phyloP scores from a whole-genome alignment of 768 basidiomycete genomes.

The Xerocomellus chrysenteron region DNA sequence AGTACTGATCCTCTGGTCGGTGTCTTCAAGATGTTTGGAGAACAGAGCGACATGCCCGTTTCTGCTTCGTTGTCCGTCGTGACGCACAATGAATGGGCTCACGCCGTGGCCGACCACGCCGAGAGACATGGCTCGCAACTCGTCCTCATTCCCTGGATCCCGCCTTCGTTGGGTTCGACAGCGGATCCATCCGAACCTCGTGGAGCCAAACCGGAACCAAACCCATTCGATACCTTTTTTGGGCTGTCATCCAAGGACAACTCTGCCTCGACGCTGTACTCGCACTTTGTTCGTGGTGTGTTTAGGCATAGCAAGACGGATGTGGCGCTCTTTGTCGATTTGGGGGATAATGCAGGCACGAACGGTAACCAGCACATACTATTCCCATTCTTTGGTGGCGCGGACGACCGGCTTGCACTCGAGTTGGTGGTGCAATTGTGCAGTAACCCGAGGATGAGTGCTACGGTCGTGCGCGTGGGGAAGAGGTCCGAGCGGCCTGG shows the following conservation, averaged over 20 bases:
- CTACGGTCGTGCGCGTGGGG: constrained; percentile 68
- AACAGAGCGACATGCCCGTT: constrained; percentile 65
- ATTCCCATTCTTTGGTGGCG: constrained; percentile 91
- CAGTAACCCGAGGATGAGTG: constrained; percentile 56
- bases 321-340: constrained; percentile 85
- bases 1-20: constrained; percentile 70
- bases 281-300: constrained; percentile 82
- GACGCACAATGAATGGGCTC: constrained; percentile 68
- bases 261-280: constrained; percentile 58
- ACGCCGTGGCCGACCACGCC: constrained; percentile 62
- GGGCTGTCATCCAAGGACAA: constrained; percentile 49
- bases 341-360: constrained; percentile 38
- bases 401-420: constrained; percentile 87
- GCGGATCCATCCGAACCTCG: constrained; percentile 30
- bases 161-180: constrained; percentile 39
- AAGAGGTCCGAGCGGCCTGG: constrained; percentile 41
- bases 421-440: constrained; percentile 81
- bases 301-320: constrained; percentile 72
- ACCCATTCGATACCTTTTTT: constrained; percentile 83
- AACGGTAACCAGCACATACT: constrained; percentile 59
- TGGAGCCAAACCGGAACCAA: constrained; percentile 32
- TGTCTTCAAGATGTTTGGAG: constrained; percentile 76
- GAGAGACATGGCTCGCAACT: constrained; percentile 60
- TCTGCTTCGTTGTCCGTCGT: constrained; percentile 75
- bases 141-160: constrained; percentile 81